Evolutionary conservation across 1,284 basidiomycete genomes (phyloP).

Genomic region (Porodaedalea pini): DNA sequence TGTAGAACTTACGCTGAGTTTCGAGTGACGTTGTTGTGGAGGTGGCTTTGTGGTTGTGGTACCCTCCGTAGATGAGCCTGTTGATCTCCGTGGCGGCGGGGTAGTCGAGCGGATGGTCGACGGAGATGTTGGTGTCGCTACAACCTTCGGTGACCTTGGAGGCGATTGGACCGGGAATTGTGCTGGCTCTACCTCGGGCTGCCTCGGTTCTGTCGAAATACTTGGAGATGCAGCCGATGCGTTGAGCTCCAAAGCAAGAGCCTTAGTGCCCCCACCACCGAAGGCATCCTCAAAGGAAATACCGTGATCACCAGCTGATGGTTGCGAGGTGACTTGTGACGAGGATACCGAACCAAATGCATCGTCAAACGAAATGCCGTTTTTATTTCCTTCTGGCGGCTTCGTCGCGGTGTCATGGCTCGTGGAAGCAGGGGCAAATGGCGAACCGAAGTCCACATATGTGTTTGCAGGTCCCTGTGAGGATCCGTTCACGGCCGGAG

Average conservation of each 20-base stretch:
- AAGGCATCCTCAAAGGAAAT: slow-evolving; percentile 55
- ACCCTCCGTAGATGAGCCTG: slow-evolving; percentile 53
- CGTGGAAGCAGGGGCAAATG: slow-evolving; percentile 20
- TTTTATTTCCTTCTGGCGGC: slow-evolving; percentile 18
- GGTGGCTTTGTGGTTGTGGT: slow-evolving; percentile 40
- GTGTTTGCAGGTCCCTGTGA: not conserved
- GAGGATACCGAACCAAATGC: slow-evolving; percentile 32
- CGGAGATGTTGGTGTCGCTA: slow-evolving; percentile 31
- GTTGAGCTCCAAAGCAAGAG: slow-evolving; percentile 42
- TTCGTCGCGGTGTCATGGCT: slow-evolving; percentile 2
- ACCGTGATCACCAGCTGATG: slow-evolving; percentile 24
- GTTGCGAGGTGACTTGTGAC: slow-evolving; percentile 11
- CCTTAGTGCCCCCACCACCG: slow-evolving; percentile 30
- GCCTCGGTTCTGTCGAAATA: slow-evolving; percentile 8
- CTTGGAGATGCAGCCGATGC: slow-evolving; percentile 20
- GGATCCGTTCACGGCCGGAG: slow-evolving; percentile 3
- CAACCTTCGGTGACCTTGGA: slow-evolving; percentile 35
- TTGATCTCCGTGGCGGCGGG: slow-evolving; percentile 51
- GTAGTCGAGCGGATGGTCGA: slow-evolving; percentile 35
- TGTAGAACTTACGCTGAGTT: slow-evolving; percentile 64
- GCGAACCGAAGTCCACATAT: slow-evolving; percentile 11
- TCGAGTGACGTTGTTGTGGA: slow-evolving; percentile 55
- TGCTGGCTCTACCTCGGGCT: not conserved
- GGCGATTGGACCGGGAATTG: slow-evolving; percentile 24
- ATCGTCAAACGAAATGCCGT: slow-evolving; percentile 40